phyloP scores from a whole-genome alignment of 2,329 filamentous ascomycete species.

The Beauveria sp. region DNA sequence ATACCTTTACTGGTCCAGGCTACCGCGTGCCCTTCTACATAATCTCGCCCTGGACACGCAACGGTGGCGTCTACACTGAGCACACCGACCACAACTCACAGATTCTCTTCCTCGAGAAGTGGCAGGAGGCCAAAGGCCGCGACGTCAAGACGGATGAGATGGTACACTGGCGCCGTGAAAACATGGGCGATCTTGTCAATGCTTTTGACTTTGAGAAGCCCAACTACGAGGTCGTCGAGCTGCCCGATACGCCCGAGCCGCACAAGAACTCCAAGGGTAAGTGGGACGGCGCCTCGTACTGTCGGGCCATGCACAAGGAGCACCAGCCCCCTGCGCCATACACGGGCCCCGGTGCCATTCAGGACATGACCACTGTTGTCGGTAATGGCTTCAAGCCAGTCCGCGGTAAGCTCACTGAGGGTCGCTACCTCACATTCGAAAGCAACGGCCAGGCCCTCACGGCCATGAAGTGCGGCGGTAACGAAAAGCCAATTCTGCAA shows the following conservation, averaged over 20 bases:
- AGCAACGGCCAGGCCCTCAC: slow-evolving; percentile 34
- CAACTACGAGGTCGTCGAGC: slow-evolving; percentile 37
- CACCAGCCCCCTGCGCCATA: slow-evolving; percentile 41
- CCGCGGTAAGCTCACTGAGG: slow-evolving; percentile 45
- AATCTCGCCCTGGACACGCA: slow-evolving; percentile 48
- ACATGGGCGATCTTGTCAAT: slow-evolving; percentile 28
- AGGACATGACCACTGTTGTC: slow-evolving; percentile 32
- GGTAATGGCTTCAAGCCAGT: slow-evolving; percentile 48
- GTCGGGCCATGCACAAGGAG: slow-evolving; percentile 30
- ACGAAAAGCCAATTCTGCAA: slow-evolving; percentile 16
- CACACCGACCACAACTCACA: slow-evolving; percentile 49
- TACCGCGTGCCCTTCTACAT: slow-evolving; percentile 48
- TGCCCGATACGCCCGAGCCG: slow-evolving; percentile 37
- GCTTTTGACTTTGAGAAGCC: slow-evolving; percentile 41
- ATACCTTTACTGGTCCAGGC: slow-evolving; percentile 25
- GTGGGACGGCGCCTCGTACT: slow-evolving; percentile 37
- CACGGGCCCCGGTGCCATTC: slow-evolving; percentile 25
- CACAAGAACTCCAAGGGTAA: slow-evolving; percentile 33
- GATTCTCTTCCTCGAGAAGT: slow-evolving; percentile 45
- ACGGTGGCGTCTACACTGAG: slow-evolving; percentile 45
- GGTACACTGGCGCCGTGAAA: slow-evolving; percentile 23
- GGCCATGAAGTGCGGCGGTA: slow-evolving; percentile 19
- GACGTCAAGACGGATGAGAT: slow-evolving; percentile 28
- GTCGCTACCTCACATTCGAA: slow-evolving; percentile 46
- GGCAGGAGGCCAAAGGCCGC: slow-evolving; percentile 31